Percentiles rank a stretch among this genome's conserved stretches.
phyloP scores from a whole-genome alignment of 805 yeast genomes.

The Maudiozyma bulderi region DNA sequence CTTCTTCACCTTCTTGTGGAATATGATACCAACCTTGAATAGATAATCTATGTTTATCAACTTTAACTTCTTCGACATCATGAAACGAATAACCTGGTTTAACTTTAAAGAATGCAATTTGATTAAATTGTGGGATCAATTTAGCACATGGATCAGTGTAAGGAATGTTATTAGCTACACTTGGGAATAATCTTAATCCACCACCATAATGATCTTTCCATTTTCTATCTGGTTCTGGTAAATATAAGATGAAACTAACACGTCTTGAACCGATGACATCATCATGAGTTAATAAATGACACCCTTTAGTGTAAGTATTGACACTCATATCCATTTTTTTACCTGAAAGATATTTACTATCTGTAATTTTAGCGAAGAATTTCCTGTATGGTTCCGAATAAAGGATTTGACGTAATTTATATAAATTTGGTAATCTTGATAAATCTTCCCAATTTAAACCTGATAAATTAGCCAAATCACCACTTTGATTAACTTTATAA shows the following conservation, averaged over 20 bases:
- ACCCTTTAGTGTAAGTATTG: conserved; percentile 84
- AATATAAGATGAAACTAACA: conserved; percentile 81
- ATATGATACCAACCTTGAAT: conserved; percentile 99
- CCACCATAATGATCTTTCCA: conserved; percentile 97
- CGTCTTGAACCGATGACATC: conserved; percentile 95
- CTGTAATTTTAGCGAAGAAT: conserved; percentile 64
- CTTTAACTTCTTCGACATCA: conserved; percentile 94
- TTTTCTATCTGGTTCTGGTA: conserved; percentile 81
- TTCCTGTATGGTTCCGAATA: conserved; percentile 82
- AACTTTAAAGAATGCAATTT: conserved; percentile 89
- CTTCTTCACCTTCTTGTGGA: conserved; percentile 88
- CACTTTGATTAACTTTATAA: conserved; percentile 84
- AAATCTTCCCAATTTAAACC: conserved; percentile 74
- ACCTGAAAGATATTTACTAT: conserved; percentile 87
- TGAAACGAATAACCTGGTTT: conserved; percentile 96
- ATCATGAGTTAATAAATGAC: conserved; percentile 91
- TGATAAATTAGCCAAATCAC: conserved; percentile 82
- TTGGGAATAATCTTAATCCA: conserved; percentile 74
- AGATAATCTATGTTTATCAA: conserved; percentile 80
- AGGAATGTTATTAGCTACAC: conserved; percentile 84
- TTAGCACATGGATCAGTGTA: conserved; percentile 59
- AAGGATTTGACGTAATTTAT: conserved; percentile 72
- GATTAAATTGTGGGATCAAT: conserved; percentile 88
- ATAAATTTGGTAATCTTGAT: conserved; percentile 62
- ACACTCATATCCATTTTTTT: conserved; percentile 83